Evolutionary conservation across 1,139 yeast genomes (phyloP).

Genomic region (Casaregolazyma suthepensis): DNA sequence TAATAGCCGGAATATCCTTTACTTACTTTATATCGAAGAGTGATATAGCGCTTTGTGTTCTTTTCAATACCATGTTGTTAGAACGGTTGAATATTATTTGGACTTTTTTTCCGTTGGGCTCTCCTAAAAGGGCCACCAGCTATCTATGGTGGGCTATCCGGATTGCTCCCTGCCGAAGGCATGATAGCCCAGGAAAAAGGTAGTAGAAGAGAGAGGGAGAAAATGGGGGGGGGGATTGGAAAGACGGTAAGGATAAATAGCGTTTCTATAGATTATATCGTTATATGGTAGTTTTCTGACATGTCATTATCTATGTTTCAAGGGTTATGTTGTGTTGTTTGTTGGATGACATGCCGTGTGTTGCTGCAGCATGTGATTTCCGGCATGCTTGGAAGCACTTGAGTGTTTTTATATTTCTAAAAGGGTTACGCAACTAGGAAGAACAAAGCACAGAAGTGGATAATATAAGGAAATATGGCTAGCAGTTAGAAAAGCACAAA

Average conservation of each 20-base stretch:
- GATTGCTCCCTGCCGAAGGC: not conserved
- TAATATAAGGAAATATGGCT: not conserved
- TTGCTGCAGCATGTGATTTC: no score
- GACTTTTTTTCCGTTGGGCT: not conserved
- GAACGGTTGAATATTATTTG: not conserved
- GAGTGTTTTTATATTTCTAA: no score
- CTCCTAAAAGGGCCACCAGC: not conserved
- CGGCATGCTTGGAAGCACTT: no score
- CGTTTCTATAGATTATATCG: no score
- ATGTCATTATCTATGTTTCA: no score
- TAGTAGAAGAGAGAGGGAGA: not conserved
- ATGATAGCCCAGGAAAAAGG: not conserved
- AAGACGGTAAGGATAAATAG: no score
- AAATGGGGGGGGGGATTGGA: no score
- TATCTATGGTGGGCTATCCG: not conserved
- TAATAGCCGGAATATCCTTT: constrained; percentile 19
- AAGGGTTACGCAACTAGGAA: no score
- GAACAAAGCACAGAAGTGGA: not conserved
- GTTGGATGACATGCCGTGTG: no score
- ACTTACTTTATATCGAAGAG: constrained; percentile 17
- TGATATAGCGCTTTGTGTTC: constrained; percentile 15
- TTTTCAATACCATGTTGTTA: constrained; percentile 9
- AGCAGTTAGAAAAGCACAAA: not conserved
- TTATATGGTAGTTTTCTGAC: no score
- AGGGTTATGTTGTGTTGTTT: no score